Evolutionary conservation across 1,284 basidiomycete genomes (phyloP), one percentile per base, ranked within the genome.

Genomic region (Microbotryum scabiosae): DNA sequence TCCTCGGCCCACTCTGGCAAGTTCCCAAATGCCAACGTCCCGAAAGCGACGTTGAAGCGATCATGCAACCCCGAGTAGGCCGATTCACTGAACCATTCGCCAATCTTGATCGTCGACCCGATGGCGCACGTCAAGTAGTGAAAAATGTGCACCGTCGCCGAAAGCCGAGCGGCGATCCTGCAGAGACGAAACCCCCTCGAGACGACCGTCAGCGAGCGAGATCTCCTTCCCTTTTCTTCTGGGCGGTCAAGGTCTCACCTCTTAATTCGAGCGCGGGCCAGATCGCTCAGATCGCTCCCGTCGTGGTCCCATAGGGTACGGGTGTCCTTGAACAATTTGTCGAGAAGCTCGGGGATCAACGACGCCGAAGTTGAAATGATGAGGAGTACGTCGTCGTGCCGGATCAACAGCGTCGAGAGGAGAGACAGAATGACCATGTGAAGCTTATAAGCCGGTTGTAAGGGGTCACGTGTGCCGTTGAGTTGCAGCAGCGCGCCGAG

Each of bases 61-160:
- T 66, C 64, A n/a, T 55, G 47, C 18, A 54, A 2, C 45, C 30
- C 47, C 10, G 30, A n/a, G 59, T 14, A 48, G 7, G 30, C 36
- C 49, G 47, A 45, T 14, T 48, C 45, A 20, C 36, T 36, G 18
- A 57, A 48, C 46, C 54, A 59, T 21, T 66, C 51, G 12, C 45
- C 20, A 43, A 63, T 55, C 2, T 52, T 51, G 21, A 61, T 48
- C 9, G 46, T 48, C 23, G 66, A 59, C 14, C 57, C 55, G 1
- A 61, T 64, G 14, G 61, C 57, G 55, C 55, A 57, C 18, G 59
- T 28, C 46, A 68, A 47, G 55, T 65, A 65, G 61, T 68, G 65
- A 23, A 68, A 28, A 16, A 68, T 57, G 32, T 59, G 62, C 14
- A 65, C 26, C 23, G 36, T 28, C 3, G 51, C 36, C 14, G 57